Conservation (phyloP, 179 eudicot species). For the Silene vulgaris region DNA sequence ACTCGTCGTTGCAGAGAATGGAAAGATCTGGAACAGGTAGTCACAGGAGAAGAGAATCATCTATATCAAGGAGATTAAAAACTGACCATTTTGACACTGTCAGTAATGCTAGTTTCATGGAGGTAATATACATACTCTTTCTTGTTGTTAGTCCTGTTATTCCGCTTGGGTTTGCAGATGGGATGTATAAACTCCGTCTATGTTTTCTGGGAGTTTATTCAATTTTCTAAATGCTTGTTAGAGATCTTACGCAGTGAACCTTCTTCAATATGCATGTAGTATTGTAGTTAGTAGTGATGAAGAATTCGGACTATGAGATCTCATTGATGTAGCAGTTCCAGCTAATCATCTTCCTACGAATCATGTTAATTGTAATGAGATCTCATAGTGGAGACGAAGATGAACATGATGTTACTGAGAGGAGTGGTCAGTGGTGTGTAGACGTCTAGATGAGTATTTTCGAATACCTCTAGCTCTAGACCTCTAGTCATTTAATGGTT, state of each 20-base stretch:
- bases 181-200: background rate
- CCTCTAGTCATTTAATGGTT: too few relatives aligned
- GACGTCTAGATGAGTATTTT: too few relatives aligned
- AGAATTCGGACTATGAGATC: background rate
- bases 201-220: constrained; percentile 1
- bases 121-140: constrained; percentile 40
- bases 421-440: too few relatives aligned
- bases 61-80: constrained; percentile 44
- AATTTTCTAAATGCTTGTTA: background rate
- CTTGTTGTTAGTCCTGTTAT: background rate
- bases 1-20: constrained; percentile 44
- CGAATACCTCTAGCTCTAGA: too few relatives aligned
- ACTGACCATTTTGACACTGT: constrained; percentile 51
- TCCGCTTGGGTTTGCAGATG: background rate
- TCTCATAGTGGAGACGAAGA: background rate
- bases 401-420: too few relatives aligned
- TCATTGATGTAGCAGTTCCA: background rate
- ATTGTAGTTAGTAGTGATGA: background rate
- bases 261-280: background rate
- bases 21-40: constrained; percentile 60
- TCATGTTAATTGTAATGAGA: background rate
- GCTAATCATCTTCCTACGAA: background rate
- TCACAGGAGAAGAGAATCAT: constrained; percentile 44
- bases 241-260: too few relatives aligned
- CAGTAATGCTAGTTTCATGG: constrained; percentile 78